Conservation (phyloP, 306 rosid genomes). For the Parietaria judaica region DNA sequence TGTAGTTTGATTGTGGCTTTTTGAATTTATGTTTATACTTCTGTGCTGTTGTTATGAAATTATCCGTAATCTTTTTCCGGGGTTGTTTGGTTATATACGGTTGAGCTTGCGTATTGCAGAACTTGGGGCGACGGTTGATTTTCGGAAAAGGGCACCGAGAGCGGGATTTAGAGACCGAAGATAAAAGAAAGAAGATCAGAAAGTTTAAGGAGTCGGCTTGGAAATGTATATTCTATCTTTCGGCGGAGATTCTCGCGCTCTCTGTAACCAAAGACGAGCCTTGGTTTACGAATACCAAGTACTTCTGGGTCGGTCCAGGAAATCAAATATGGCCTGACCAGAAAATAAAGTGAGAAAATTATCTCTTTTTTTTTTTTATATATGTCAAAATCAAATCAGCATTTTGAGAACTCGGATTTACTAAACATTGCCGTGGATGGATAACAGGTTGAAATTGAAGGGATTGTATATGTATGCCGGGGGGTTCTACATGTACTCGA, state of each 20-base stretch:
- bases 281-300: conserved; percentile 68
- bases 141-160: conserved; percentile 53
- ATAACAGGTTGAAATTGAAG: conserved; percentile 85
- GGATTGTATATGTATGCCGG: conserved; percentile 73
- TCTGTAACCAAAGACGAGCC: conserved; percentile 70
- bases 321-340: conserved; percentile 92
- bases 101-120: conserved; percentile 41
- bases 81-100: no score
- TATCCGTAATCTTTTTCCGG: no score
- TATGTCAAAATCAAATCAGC: conserved; percentile 11
- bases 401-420: conserved; percentile 18
- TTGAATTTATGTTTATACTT: no score
- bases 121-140: conserved; percentile 53
- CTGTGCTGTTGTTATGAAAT: no score
- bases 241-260: conserved; percentile 75
- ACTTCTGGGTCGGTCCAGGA: conserved; percentile 95
- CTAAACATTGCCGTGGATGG: conserved; percentile 5
- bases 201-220: conserved; percentile 97
- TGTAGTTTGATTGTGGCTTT: no score
- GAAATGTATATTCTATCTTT: conserved; percentile 76
- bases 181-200: conserved; percentile 59
- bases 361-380: conserved; percentile 3
- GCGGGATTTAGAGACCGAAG: conserved; percentile 36
- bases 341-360: conserved; percentile 70
- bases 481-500: conserved; percentile 88